These are phyloP conservation scores for Rhododendron mucronatum DNA, from an alignment of 148 eudicot genomes.

Conservation along the genomic window DNA sequence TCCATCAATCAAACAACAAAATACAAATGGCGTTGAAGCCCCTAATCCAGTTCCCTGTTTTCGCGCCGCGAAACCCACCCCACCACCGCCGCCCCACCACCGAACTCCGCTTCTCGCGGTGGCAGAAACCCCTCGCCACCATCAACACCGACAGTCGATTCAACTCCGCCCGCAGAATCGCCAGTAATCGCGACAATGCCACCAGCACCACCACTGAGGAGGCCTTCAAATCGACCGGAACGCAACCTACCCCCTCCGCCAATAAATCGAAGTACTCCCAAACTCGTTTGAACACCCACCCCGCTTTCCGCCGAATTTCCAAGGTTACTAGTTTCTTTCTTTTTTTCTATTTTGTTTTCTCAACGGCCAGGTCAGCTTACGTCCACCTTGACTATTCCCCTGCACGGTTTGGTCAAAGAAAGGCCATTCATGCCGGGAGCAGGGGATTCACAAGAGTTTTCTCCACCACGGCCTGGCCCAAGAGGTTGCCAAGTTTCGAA, in stretches of 20 bases:
- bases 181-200: conserved; percentile 24
- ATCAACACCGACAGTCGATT: conserved; percentile 82
- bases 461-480: too few relatives aligned
- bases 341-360: background rate
- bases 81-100: conserved; percentile 33
- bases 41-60: conserved; percentile 44
- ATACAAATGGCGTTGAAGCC: conserved; percentile 41
- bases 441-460: too few relatives aligned
- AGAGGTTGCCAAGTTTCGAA: background rate
- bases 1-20: too few relatives aligned
- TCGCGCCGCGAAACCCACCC: conserved; percentile 43
- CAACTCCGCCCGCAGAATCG: conserved; percentile 53
- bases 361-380: background rate
- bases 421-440: too few relatives aligned
- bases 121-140: conserved; percentile 47
- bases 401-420: too few relatives aligned
- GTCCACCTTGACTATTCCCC: too few relatives aligned
- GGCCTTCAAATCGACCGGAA: conserved; percentile 52
- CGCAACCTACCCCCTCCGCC: conserved; percentile 70
- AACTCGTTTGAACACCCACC: conserved; percentile 30
- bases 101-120: conserved; percentile 74
- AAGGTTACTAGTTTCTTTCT: conserved; percentile 11
- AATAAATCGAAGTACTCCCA: conserved; percentile 67
- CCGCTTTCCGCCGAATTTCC: conserved; percentile 46
- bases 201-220: conserved; percentile 4